These are phyloP conservation scores for Colletotrichum filicis DNA, from an alignment of 2,329 filamentous ascomycete genomes.

Conservation along the genomic window DNA sequence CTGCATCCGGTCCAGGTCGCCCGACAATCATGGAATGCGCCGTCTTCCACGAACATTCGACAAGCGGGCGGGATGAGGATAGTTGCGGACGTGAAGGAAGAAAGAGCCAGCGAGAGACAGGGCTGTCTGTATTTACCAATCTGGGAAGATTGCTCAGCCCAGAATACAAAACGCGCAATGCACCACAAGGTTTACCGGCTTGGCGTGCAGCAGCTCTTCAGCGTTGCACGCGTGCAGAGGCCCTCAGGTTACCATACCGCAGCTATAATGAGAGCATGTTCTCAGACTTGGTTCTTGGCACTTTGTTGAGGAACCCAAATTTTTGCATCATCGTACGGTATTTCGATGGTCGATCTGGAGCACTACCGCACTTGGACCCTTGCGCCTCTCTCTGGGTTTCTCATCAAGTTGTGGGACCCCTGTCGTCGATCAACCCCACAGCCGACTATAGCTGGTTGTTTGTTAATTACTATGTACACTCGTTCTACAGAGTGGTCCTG, in stretches of 20 bases:
- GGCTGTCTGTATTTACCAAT: not conserved
- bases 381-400: not conserved
- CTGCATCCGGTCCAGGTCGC: not conserved
- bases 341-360: not conserved
- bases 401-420: not conserved
- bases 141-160: not conserved
- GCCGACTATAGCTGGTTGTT: not conserved
- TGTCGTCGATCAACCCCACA: constrained; percentile 13
- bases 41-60: not conserved
- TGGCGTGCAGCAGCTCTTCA: not conserved
- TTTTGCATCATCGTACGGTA: constrained; percentile 6
- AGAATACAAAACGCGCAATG: not conserved
- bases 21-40: not conserved
- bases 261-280: not conserved
- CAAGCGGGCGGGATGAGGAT: not conserved
- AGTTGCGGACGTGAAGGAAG: not conserved
- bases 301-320: constrained; percentile 1
- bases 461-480: not conserved
- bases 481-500: not conserved
- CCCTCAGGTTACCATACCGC: not conserved
- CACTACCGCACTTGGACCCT: not conserved
- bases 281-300: constrained; percentile 11
- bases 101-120: not conserved
- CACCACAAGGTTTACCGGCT: not conserved
- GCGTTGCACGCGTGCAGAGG: not conserved